Evolutionary conservation across 2,329 filamentous ascomycete species (phyloP).

Genomic region (Monilinia vaccinii-corymbosi): DNA sequence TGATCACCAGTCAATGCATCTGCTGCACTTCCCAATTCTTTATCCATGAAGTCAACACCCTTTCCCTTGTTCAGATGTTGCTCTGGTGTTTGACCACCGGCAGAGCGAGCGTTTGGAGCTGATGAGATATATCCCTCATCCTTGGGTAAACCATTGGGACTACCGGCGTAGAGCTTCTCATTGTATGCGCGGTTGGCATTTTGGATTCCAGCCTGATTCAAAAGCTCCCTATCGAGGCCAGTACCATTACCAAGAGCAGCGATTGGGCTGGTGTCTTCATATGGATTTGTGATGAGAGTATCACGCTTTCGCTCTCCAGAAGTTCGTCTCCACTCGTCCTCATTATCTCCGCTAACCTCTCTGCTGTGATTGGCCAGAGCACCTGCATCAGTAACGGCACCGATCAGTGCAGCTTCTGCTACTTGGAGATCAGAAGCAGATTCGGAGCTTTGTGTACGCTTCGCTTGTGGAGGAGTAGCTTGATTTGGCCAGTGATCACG

Average conservation of each 20-base stretch:
- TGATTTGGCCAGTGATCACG: slow-evolving; percentile 46
- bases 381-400: slow-evolving; percentile 45
- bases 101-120: slow-evolving; percentile 44
- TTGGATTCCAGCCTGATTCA: slow-evolving; percentile 31
- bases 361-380: slow-evolving; percentile 45
- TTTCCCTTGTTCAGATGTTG: slow-evolving; percentile 32
- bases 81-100: slow-evolving; percentile 38
- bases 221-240: slow-evolving; percentile 36
- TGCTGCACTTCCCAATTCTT: slow-evolving; percentile 41
- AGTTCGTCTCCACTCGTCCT: slow-evolving; percentile 56
- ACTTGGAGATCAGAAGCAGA: slow-evolving; percentile 25
- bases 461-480: slow-evolving; percentile 38
- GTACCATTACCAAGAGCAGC: slow-evolving; percentile 31
- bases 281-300: slow-evolving; percentile 58
- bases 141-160: slow-evolving; percentile 51
- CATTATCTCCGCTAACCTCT: slow-evolving; percentile 46
- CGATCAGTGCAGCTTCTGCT: slow-evolving; percentile 31
- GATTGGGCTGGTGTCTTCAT: slow-evolving; percentile 55
- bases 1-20: slow-evolving; percentile 49
- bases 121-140: slow-evolving; percentile 92
- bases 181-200: slow-evolving; percentile 35
- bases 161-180: slow-evolving; percentile 32
- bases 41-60: slow-evolving; percentile 40
- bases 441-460: slow-evolving; percentile 12
- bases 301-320: slow-evolving; percentile 56